Evolutionary conservation across 2,329 filamentous ascomycete genomes (phyloP), one percentile per base, ranked within the genome.

Genomic region (Lachnellula hyalina): DNA sequence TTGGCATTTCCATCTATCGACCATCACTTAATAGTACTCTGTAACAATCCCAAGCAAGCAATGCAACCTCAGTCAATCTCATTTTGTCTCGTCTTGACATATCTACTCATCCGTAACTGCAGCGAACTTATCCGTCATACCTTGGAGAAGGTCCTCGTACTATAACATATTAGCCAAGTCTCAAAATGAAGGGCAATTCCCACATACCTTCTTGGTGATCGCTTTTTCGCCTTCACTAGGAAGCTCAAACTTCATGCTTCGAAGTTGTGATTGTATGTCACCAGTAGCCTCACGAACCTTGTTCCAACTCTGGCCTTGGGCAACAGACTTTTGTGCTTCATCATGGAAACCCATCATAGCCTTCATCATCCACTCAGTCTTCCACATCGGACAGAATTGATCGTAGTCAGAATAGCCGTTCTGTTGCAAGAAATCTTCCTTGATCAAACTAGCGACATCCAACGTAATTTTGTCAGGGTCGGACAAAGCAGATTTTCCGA

Each of bases 291-390:
- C 94, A 64, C 93, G 85, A 53, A 99, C 87, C 82, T 96, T 96
- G 70, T 79, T 77, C 94, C 94, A 99, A 74, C 78, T 87, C 74
- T 93, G 88, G 58, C 94, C 94, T 73, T 96, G 90, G 5, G 88
- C 81, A 69, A 99, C 83, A 6, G 90, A 91, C 83, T 96, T 97
- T 73, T 97, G 93, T 23, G 90, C 86, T 78, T 99, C 94, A 68
- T 99, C 95, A 72, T 96, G 90, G 83, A 93, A 99, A 55, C 87
- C 89, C 80, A 99, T 89, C 85, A 99, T 97, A 61, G 90, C 87
- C 83, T 96, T 96, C 94, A 99, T 99, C 94, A 99, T 97, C 87
- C 94, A 99, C 73, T 96, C 89, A 0, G 94, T 99, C 86, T 99
- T 99, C 94, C 94, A 99, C 69, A 99, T 83, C 49, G 94, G 94